Conservation (phyloP, 495 filamentous ascomycete genomes). For the Aspergillus heteromorphus region DNA sequence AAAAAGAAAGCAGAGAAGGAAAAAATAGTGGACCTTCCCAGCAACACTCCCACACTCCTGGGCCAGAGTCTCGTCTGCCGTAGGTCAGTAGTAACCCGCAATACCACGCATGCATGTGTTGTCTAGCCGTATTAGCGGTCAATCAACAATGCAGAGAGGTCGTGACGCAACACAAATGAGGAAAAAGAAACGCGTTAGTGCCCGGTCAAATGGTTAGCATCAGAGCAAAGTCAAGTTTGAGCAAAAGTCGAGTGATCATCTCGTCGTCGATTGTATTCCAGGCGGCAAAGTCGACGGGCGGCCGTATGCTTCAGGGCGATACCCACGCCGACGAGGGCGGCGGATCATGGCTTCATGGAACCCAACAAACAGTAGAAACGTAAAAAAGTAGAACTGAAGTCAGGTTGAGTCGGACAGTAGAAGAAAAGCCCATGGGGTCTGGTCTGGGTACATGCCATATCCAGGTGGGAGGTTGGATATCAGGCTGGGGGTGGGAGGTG, state of each 20-base stretch:
- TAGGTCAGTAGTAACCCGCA: not conserved
- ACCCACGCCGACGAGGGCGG: not conserved
- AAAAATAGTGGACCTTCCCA: conserved; percentile 1
- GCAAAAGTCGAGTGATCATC: not conserved
- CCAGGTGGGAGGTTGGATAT: not conserved
- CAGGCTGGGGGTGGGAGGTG: not conserved
- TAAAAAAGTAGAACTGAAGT: not conserved
- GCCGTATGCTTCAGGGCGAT: not conserved
- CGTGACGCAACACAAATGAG: not conserved
- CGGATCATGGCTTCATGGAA: not conserved
- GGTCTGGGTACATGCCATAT: not conserved
- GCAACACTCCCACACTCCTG: not conserved
- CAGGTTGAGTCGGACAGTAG: not conserved
- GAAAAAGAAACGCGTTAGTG: not conserved
- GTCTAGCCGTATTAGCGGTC: not conserved
- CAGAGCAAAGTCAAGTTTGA: not conserved
- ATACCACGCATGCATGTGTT: conserved; percentile 2
- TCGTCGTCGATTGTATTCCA: not conserved
- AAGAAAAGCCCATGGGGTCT: not conserved
- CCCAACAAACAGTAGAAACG: no score
- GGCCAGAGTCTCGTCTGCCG: not conserved
- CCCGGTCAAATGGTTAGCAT: not conserved
- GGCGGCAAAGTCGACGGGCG: conserved; percentile 1
- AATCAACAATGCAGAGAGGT: not conserved
- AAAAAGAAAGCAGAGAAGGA: conserved; percentile 3